phyloP scores from a whole-genome alignment of 768 basidiomycete species.

The Phylloporus arenicola region DNA sequence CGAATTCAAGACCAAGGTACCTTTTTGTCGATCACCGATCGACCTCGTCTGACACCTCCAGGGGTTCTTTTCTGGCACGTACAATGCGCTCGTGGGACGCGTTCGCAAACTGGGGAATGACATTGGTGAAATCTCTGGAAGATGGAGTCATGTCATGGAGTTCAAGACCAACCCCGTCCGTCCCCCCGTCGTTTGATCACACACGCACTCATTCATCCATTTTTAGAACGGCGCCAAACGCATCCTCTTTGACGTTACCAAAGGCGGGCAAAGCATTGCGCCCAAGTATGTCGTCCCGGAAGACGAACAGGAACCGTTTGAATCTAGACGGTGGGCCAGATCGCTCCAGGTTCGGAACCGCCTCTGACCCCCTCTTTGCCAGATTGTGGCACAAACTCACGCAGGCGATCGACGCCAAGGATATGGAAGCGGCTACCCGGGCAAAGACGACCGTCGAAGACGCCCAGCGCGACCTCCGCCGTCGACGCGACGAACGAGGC shows the following conservation, averaged over 20 bases:
- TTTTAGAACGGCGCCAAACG: slow-evolving; percentile 65
- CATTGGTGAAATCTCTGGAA: slow-evolving; percentile 81
- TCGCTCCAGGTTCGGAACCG: not conserved
- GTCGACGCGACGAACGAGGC: slow-evolving; percentile 67
- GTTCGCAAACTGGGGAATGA: slow-evolving; percentile 61
- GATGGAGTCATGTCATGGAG: slow-evolving; percentile 91
- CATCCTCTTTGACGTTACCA: slow-evolving; percentile 77
- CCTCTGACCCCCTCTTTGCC: not conserved
- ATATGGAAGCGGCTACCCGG: slow-evolving; percentile 91
- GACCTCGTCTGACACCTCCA: slow-evolving; percentile 21
- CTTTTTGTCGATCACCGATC: not conserved
- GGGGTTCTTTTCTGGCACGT: slow-evolving; percentile 97
- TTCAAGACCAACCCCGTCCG: slow-evolving; percentile 65
- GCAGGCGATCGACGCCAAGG: slow-evolving; percentile 74
- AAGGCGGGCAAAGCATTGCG: slow-evolving; percentile 66
- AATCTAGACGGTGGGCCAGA: slow-evolving; percentile 71
- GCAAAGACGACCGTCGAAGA: slow-evolving; percentile 92
- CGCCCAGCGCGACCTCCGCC: slow-evolving; percentile 77
- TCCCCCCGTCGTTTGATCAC: not conserved
- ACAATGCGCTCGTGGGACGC: slow-evolving; percentile 84
- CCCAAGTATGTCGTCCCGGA: slow-evolving; percentile 85
- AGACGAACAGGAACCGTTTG: slow-evolving; percentile 82
- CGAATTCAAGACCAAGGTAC: slow-evolving; percentile 96
- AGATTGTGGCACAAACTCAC: slow-evolving; percentile 85
- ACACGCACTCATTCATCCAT: too few species aligned